Base-by-base conservation (phyloP, 2,329 filamentous ascomycete species). In the Paraconiothyrium sp. region DNA sequence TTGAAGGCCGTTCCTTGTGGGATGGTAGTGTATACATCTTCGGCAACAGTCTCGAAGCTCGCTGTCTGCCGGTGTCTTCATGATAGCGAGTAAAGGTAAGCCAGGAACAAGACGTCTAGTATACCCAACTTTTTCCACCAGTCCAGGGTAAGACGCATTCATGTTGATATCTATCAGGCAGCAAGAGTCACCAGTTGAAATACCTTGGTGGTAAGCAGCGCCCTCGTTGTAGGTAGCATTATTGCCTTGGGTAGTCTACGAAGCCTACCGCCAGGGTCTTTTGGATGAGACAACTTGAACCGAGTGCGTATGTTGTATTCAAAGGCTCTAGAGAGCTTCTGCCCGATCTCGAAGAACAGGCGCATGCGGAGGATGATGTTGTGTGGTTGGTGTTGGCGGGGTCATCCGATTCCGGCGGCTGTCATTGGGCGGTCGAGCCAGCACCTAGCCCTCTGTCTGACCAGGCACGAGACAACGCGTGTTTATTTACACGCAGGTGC, bases 381-480 rank as follows among this genome's bases (percentile, higher is more conserved):
- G 46, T 20, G 24, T 32, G n/a, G 49, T 35, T 41, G 34, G 49
- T 22, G 47, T 50, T 50, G 47, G 47, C 47, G 47, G 47, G 47
- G 47, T 30, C 47, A 50, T 50, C 30, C 16, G 30, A 50, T 35
- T 27, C 20, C 49, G 34, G 32, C 34, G 37, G 35, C 37, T 30
- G 20, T 54, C 37, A 54, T 54, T 54, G 51, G 51, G 24, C 51
- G 20, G 6, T 14, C 2, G 32, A 20, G n/a, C 20, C 37, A 27
- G n/a, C 47, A 54, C 37, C 44, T 43, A 54, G 37, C n/a, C 37
- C 37, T 41, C 39, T 37, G 35, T 27, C 46, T 54, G 55, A 49
- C 54, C 43, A 41, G 51, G 64, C 64, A 66, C 61, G 56, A 64
- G 64, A 66, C 54, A 60, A 47, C 60, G 55, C 60, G 63, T 60